A percentile compares a stretch with the other conserved stretches of the same genome.
Conservation (phyloP, 208 protist species). For the Tetramitus jugosus region DNA sequence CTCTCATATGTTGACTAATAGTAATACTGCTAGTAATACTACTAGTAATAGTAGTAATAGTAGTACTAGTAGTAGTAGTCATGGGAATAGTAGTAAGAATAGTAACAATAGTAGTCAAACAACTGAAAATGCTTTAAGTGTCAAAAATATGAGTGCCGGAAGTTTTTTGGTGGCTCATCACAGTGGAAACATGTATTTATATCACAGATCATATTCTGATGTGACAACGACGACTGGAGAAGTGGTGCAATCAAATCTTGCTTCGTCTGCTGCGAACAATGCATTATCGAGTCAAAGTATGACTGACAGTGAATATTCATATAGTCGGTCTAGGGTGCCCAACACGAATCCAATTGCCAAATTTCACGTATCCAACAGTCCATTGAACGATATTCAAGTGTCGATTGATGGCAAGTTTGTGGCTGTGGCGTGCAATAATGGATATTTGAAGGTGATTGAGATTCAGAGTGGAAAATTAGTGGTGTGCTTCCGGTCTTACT, state of each 20-base stretch:
- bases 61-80: background rate
- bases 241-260: too few relatives aligned
- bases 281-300: background rate
- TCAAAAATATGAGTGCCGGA: too few relatives aligned
- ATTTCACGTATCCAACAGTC: background rate
- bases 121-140: background rate
- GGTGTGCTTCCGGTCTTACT: background rate
- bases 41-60: background rate
- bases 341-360: background rate
- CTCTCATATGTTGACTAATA: too few relatives aligned
- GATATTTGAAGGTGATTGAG: background rate
- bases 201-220: too few relatives aligned
- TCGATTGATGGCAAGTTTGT: background rate
- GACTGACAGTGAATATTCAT: background rate
- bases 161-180: background rate
- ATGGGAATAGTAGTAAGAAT: background rate
- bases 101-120: too few relatives aligned
- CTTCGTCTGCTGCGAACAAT: background rate
- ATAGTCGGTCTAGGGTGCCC: background rate
- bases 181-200: background rate
- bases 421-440: background rate
- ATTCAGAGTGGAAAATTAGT: background rate
- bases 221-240: too few relatives aligned
- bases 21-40: background rate
- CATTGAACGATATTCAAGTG: background rate